A percentile compares a stretch with the other conserved stretches of the same genome.
These are phyloP conservation scores for Arctium minus DNA, from an alignment of 129 eudicot genomes.

Conservation along the genomic window DNA sequence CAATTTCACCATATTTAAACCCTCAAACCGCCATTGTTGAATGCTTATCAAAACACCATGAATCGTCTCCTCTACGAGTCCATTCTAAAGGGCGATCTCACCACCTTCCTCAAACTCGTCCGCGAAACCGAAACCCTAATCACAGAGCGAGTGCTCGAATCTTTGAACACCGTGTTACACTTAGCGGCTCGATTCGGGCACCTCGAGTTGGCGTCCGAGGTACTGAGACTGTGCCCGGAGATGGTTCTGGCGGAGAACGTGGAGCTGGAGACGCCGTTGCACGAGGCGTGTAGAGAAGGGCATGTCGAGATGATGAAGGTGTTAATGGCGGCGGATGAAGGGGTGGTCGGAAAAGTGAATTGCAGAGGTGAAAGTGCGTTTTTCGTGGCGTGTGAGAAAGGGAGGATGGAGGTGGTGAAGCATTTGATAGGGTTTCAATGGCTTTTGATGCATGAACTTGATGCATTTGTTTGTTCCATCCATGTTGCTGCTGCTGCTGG, in stretches of 20 bases:
- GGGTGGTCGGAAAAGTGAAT: slow-evolving; percentile 40
- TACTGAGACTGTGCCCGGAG: slow-evolving; percentile 33
- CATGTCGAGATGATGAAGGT: slow-evolving; percentile 25
- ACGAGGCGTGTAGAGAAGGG: slow-evolving; percentile 60
- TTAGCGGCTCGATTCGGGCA: slow-evolving; percentile 60
- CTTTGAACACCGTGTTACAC: slow-evolving; percentile 46
- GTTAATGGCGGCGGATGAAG: slow-evolving; percentile 27
- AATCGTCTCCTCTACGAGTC: slow-evolving; percentile 34
- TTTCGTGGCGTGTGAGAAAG: slow-evolving; percentile 46
- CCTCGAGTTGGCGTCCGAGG: slow-evolving; percentile 30
- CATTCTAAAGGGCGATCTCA: slow-evolving; percentile 34
- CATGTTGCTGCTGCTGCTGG: slow-evolving; percentile 63
- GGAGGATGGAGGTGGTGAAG: slow-evolving; percentile 48
- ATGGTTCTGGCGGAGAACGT: slow-evolving; percentile 36
- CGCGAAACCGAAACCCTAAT: slow-evolving; percentile 25
- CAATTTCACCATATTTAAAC: neutral
- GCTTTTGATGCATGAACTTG: slow-evolving; percentile 46
- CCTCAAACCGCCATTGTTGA: neutral
- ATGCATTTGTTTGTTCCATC: slow-evolving; percentile 38
- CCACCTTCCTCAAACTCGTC: slow-evolving; percentile 26
- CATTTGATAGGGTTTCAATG: slow-evolving; percentile 27
- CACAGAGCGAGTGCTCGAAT: slow-evolving; percentile 11
- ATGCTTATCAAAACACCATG: slow-evolving; percentile 19
- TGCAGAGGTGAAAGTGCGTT: slow-evolving; percentile 43
- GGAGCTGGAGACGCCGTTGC: slow-evolving; percentile 48